These are phyloP conservation scores for Didymella keratinophila DNA, from an alignment of 2,329 filamentous ascomycete species.

Conservation along the genomic window DNA sequence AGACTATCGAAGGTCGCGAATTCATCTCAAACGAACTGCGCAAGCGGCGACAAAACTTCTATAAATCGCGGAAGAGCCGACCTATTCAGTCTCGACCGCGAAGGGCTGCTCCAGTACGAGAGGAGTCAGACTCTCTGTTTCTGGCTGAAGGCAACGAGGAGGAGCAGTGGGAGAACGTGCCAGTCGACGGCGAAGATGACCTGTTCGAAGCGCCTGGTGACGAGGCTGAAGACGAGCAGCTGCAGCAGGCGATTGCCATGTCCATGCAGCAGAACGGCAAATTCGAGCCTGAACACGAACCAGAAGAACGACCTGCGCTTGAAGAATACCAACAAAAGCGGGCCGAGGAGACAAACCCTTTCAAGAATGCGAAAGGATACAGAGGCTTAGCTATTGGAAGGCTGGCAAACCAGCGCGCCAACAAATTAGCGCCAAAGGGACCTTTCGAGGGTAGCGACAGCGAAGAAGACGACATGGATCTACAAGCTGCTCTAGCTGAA, in stretches of 20 bases:
- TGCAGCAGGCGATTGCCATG: slow-evolving; percentile 82
- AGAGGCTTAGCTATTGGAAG: slow-evolving; percentile 69
- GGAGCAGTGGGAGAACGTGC: slow-evolving; percentile 53
- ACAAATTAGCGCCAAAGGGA: slow-evolving; percentile 54
- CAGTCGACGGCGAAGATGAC: slow-evolving; percentile 59
- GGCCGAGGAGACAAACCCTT: slow-evolving; percentile 53
- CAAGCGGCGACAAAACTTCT: slow-evolving; percentile 58
- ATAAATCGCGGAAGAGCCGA: slow-evolving; percentile 52
- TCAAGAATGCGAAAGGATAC: slow-evolving; percentile 52
- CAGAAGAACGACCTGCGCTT: slow-evolving; percentile 53
- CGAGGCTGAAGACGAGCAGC: slow-evolving; percentile 74
- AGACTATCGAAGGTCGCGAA: slow-evolving; percentile 45
- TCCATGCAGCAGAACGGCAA: slow-evolving; percentile 71
- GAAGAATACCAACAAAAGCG: slow-evolving; percentile 58
- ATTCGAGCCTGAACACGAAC: slow-evolving; percentile 61
- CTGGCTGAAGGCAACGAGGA: slow-evolving; percentile 56
- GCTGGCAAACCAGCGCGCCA: slow-evolving; percentile 77
- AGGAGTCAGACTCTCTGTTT: slow-evolving; percentile 64
- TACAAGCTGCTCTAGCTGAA: slow-evolving; percentile 77
- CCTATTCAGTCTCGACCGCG: slow-evolving; percentile 26
- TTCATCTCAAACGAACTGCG: slow-evolving; percentile 49
- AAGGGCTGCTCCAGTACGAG: slow-evolving; percentile 30
- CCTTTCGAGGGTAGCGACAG: slow-evolving; percentile 57
- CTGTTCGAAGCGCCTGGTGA: slow-evolving; percentile 62
- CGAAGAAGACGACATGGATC: slow-evolving; percentile 79